A percentile compares a stretch with the other conserved stretches of the same genome.
Evolutionary conservation across 2,329 filamentous ascomycete species (phyloP).

Genomic region (Fusarium gaditjirri): DNA sequence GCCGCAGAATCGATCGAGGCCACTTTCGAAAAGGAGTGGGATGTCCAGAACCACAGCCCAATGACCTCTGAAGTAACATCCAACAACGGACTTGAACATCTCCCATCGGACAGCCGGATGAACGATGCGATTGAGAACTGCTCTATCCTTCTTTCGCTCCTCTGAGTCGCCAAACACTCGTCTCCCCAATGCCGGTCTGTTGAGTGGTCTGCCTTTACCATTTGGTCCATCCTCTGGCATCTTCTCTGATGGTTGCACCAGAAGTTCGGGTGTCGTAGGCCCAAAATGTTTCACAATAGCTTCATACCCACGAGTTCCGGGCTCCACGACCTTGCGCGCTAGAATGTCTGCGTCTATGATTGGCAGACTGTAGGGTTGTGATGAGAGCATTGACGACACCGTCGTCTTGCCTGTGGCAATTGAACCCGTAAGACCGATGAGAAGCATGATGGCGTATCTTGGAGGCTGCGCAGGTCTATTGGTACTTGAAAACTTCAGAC

Average conservation of each 20-base stretch:
- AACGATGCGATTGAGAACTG: constrained; percentile 86
- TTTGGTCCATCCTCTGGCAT: constrained; percentile 64
- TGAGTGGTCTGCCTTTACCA: constrained; percentile 78
- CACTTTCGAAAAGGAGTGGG: constrained; percentile 89
- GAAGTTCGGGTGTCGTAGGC: constrained; percentile 84
- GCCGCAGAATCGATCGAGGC: constrained; percentile 86
- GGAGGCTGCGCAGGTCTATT: not conserved
- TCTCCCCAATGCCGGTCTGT: constrained; percentile 84
- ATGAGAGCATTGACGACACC: constrained; percentile 83
- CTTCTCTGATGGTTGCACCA: constrained; percentile 68
- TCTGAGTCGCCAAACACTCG: constrained; percentile 86
- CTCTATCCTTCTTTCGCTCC: constrained; percentile 76
- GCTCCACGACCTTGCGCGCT: constrained; percentile 93
- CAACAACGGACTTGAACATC: constrained; percentile 80
- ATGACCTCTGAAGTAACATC: constrained; percentile 76
- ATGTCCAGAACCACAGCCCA: constrained; percentile 96
- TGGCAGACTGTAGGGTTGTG: constrained; percentile 84
- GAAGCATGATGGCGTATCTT: constrained; percentile 71
- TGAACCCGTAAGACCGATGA: constrained; percentile 95
- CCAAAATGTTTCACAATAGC: constrained; percentile 85
- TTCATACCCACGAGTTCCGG: constrained; percentile 84
- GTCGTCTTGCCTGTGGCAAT: constrained; percentile 99
- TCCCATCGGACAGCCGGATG: constrained; percentile 88
- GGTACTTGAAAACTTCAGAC: not conserved
- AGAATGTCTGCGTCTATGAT: constrained; percentile 94